Evolutionary conservation across 1,284 basidiomycete species (phyloP), one percentile per base, ranked within the genome.

Genomic region (Taiwanofungus camphoratus): DNA sequence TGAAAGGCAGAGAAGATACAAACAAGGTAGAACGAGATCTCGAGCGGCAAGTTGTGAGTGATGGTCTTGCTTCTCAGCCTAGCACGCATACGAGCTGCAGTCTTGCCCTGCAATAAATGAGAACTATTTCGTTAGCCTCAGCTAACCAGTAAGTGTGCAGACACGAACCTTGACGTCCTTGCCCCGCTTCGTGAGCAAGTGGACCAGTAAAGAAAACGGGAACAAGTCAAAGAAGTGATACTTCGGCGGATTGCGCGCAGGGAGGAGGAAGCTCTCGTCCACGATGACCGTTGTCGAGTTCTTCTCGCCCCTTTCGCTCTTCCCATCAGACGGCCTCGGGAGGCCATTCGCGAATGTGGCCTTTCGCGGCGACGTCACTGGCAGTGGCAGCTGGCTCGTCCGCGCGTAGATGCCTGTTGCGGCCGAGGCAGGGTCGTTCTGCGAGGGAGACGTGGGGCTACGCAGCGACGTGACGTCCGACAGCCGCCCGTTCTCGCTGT

Each of bases 21-120:
- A 44, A 83, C 82, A 58, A 88, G 66, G 62, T 87, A 88, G 45
- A 87, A 63, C 6, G 78, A 81, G 42, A 88, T 74, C 63, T 87
- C 86, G 40, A 87, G 63, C 1, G 86, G 86, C 27, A 87, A 61
- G 57, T 87, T 87, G 47, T 82, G 80, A 31, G 76, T 77, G 15
- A 74, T 66, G 5, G 68, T 59, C 48, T 65, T 63, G 42, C 65
- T 62, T 33, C 63, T 58, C 56, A 77, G 61, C 57, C 68, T 70
- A 6, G 77, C 78, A 32, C 77, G 65, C 37, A 75, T 51, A 45
- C 65, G 66, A 18, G 76, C 78, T 2, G 71, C 78, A 54, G 74
- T 79, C 60, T 73, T 79, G 20, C 79, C 54, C 50, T 55, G 15
- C 20, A 18, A 13, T 9, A 19, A 7, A 6, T 11, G 19, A 42